Percentiles rank a stretch among this genome's conserved stretches.
These are phyloP conservation scores for Thelephora terrestris DNA, from an alignment of 1,284 basidiomycete species.

Conservation along the genomic window DNA sequence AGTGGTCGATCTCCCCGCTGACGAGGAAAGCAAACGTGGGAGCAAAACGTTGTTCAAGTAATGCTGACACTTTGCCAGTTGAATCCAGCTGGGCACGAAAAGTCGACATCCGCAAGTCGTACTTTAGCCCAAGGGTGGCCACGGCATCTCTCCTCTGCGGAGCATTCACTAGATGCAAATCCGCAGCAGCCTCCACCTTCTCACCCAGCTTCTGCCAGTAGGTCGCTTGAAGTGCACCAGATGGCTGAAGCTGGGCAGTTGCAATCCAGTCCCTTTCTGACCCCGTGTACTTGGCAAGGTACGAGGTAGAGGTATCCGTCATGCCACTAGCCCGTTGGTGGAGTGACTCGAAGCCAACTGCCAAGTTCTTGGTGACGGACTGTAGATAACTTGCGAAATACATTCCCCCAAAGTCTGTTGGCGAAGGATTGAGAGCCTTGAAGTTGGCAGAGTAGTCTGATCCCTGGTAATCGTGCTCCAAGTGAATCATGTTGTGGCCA, in stretches of 20 bases:
- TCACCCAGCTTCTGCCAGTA: constrained; percentile 97
- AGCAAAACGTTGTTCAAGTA: constrained; percentile 93
- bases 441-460: constrained; percentile 81
- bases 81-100: constrained; percentile 91
- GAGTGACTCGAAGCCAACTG: constrained; percentile 86
- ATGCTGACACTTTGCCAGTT: constrained; percentile 87
- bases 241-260: constrained; percentile 84
- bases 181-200: constrained; percentile 97
- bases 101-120: constrained; percentile 89
- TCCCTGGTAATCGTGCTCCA: constrained; percentile 94
- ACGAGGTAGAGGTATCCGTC: constrained; percentile 73
- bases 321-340: constrained; percentile 71
- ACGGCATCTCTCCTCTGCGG: constrained; percentile 82
- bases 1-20: constrained; percentile 96
- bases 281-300: constrained; percentile 80
- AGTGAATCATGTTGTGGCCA: constrained; percentile 82
- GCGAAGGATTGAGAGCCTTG: constrained; percentile 91
- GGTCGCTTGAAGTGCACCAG: constrained; percentile 82
- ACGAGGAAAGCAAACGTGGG: constrained; percentile 94
- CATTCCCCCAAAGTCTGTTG: constrained; percentile 85
- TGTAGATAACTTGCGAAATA: constrained; percentile 93
- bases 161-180: constrained; percentile 77
- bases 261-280: constrained; percentile 81
- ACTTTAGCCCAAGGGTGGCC: constrained; percentile 91
- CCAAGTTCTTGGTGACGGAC: constrained; percentile 88